Conservation (phyloP, 1,139 yeast species). For the Pichia sp. region DNA sequence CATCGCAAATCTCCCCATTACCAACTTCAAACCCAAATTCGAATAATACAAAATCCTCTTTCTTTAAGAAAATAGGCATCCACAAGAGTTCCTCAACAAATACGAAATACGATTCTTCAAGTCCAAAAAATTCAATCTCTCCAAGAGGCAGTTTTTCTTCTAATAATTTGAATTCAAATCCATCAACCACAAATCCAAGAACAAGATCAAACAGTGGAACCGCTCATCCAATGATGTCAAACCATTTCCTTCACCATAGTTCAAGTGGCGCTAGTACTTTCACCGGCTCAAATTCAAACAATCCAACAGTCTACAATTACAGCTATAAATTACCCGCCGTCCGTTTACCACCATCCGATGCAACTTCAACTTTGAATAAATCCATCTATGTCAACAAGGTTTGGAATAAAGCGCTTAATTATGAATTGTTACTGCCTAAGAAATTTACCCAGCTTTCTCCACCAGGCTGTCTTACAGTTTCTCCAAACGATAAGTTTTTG, state of each 20-base stretch:
- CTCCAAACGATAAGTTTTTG: constrained; percentile 37
- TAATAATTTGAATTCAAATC: background rate
- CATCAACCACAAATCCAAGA: background rate
- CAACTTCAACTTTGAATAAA: constrained; percentile 69
- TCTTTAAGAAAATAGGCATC: constrained; percentile 26
- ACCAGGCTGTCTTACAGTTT: constrained; percentile 12
- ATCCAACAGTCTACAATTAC: constrained; percentile 24
- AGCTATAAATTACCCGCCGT: constrained; percentile 52
- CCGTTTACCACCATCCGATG: constrained; percentile 79
- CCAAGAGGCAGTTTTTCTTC: constrained; percentile 5
- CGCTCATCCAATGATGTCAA: background rate
- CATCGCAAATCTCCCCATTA: background rate
- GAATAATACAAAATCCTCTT: constrained; percentile 9
- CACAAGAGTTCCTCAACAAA: constrained; percentile 14
- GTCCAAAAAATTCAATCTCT: constrained; percentile 6
- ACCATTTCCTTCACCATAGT: background rate
- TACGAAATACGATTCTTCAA: constrained; percentile 1
- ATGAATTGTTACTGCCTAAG: constrained; percentile 73
- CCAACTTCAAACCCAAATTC: too few relatives aligned
- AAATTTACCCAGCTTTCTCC: constrained; percentile 74
- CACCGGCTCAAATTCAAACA: background rate
- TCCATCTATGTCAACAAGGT: constrained; percentile 80
- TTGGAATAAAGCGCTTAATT: constrained; percentile 80
- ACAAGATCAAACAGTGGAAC: constrained; percentile 7
- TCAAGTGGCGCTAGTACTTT: background rate